Evolutionary conservation across 2,329 filamentous ascomycete species (phyloP).

Genomic region (Diaporthe vexans): DNA sequence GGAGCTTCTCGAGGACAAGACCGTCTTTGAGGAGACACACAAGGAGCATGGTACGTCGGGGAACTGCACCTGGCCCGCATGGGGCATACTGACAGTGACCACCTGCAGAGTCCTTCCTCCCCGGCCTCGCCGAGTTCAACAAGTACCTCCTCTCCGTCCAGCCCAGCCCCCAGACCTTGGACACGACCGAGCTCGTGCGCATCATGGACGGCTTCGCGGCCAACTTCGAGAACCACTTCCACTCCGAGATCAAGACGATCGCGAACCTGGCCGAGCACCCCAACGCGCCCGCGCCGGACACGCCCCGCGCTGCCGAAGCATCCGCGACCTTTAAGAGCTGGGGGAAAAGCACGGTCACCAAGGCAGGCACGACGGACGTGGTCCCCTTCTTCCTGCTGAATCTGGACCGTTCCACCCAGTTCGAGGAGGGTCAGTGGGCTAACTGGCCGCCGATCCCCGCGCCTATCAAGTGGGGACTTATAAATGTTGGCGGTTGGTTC

Average conservation of each 20-base stretch:
- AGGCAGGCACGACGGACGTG: constrained; percentile 70
- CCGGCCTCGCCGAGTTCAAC: constrained; percentile 65
- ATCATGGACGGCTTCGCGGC: constrained; percentile 66
- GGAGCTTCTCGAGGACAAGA: constrained; percentile 63
- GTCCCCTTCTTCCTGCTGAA: constrained; percentile 77
- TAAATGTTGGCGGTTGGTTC: constrained; percentile 70
- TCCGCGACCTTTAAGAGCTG: constrained; percentile 68
- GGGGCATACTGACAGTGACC: neutral
- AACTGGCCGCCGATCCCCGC: constrained; percentile 76
- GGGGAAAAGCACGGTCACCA: constrained; percentile 75
- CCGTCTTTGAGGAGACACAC: constrained; percentile 65
- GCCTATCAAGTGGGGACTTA: constrained; percentile 70
- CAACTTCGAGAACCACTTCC: constrained; percentile 68
- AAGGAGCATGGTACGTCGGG: constrained; percentile 65
- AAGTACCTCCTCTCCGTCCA: constrained; percentile 62
- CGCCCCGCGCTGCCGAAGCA: constrained; percentile 61
- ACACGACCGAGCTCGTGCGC: constrained; percentile 58
- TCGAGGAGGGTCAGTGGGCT: constrained; percentile 71
- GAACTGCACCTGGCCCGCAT: neutral
- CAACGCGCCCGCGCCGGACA: constrained; percentile 62
- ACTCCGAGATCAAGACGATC: constrained; percentile 68
- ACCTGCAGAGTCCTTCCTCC: constrained; percentile 62
- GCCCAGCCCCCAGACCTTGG: constrained; percentile 57
- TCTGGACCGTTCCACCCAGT: constrained; percentile 65
- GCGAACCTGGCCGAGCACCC: constrained; percentile 63